Base-by-base conservation (phyloP, 805 yeast genomes). In the Candida sonorensis region DNA sequence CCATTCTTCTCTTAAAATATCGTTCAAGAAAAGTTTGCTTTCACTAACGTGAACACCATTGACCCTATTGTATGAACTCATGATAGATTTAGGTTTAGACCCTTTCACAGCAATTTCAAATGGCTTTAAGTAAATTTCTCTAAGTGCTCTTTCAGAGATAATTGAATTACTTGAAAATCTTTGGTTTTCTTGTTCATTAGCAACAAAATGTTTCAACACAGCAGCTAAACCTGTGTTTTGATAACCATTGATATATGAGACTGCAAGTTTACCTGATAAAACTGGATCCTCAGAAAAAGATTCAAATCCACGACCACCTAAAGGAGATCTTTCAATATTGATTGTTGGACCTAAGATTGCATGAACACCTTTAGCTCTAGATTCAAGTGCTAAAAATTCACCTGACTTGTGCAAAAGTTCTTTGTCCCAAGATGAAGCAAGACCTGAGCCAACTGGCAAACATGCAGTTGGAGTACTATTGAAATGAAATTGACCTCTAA, bases 111-210 rank as follows among this genome's bases (percentile, higher is more conserved):
- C 80, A 26, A 77, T 54, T 53, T 75, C 75, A 58, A 77, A 77
- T 1, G 84, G 82, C 42, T 65, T 66, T 48, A 77, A 59, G 52
- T 77, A 77, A 33, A 77, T 67, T 51, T 77, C 84, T 46, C 84
- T 65, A 38, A 77, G 55, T 3, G 83, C 83, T 46, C 84, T 59
- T 44, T 71, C 73, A 2, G 78, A 59, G 31, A 77, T 57, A 14
- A 67, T 51, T 5, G 76, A 57, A 47, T 75, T 66, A 23, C 69
- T 65, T 3, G 66, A 53, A 34, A 51, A 57, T 36, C 84, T 56
- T 36, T 71, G 70, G 35, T 73, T 67, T 47, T 77, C 84, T 48
- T 66, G 68, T 44, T 77, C 83, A 40, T 77, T 77, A 49, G 77
- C 67, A 15, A 73, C 79, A 51, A 54, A 77, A 51, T 77, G 84